Percentiles rank a stretch among this genome's conserved stretches.
Conservation (phyloP, 2,329 filamentous ascomycete genomes). For the Fusarium mundagurra region DNA sequence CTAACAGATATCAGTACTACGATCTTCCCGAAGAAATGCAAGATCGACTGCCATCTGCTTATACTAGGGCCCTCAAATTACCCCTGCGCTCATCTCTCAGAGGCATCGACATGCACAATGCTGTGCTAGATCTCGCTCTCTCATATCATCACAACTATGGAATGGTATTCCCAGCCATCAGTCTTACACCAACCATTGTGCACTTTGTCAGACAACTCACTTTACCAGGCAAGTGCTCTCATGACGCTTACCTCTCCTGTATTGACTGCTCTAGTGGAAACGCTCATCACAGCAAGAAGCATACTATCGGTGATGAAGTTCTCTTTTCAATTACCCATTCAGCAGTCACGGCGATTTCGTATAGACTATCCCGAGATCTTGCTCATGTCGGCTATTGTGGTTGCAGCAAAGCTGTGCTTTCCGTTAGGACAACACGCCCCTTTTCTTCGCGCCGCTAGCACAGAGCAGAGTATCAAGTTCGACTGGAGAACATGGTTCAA, state of each 20-base stretch:
- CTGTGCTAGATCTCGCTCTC: constrained; percentile 68
- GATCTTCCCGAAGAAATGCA: constrained; percentile 72
- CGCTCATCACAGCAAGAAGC: constrained; percentile 49
- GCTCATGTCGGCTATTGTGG: constrained; percentile 74
- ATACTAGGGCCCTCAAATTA: constrained; percentile 68
- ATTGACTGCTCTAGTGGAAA: constrained; percentile 64
- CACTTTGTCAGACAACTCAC: constrained; percentile 76
- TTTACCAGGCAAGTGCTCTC: constrained; percentile 70
- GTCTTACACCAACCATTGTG: constrained; percentile 73
- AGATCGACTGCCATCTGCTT: constrained; percentile 69
- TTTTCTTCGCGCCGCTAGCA: constrained; percentile 39
- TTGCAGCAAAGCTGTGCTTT: constrained; percentile 82
- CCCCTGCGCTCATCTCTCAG: constrained; percentile 53
- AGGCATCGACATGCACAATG: constrained; percentile 70
- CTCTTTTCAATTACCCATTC: constrained; percentile 60
- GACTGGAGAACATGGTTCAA: constrained; percentile 78
- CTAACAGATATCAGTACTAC: constrained; percentile 54
- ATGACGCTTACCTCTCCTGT: neutral
- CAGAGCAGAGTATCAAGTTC: constrained; percentile 50
- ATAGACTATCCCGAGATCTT: constrained; percentile 78
- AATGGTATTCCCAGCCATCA: constrained; percentile 77
- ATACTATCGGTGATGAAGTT: constrained; percentile 63
- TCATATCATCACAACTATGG: constrained; percentile 75
- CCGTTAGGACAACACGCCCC: constrained; percentile 72
- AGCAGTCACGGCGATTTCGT: constrained; percentile 55